These are phyloP conservation scores for Leccinum broughii DNA, from an alignment of 768 basidiomycete species.

Conservation along the genomic window DNA sequence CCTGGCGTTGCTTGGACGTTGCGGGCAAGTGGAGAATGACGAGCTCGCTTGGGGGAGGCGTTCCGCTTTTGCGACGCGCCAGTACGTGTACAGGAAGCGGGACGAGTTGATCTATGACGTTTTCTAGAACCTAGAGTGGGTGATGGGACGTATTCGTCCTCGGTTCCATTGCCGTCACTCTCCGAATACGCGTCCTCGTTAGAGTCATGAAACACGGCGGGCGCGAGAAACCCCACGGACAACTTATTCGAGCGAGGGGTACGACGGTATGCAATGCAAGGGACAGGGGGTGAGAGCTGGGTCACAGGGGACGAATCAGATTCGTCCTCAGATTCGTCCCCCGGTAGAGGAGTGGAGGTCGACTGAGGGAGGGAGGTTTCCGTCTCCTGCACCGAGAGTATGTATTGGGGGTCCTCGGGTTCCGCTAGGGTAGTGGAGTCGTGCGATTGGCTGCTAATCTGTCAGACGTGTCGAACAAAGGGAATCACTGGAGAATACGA, in stretches of 20 bases:
- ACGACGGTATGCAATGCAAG: constrained; percentile 8
- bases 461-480: constrained; percentile 18
- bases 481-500: constrained; percentile 6
- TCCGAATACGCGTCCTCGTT: constrained; percentile 37
- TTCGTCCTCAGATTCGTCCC: not conserved
- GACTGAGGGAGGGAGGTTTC: constrained; percentile 9
- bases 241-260: constrained; percentile 16
- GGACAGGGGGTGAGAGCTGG: not conserved
- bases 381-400: constrained; percentile 11
- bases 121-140: constrained; percentile 35
- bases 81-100: not conserved
- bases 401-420: constrained; percentile 14
- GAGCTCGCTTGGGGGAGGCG: constrained; percentile 27
- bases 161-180: constrained; percentile 40
- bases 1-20: constrained; percentile 43
- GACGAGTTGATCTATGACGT: constrained; percentile 29
- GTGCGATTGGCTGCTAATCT: constrained; percentile 18
- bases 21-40: constrained; percentile 42
- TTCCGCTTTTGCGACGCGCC: constrained; percentile 9
- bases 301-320: not conserved
- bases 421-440: constrained; percentile 3
- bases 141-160: constrained; percentile 49
- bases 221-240: not conserved
- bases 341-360: not conserved
- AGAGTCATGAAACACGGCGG: constrained; percentile 7